Conservation (phyloP, 257 asterid species). For the Orobanche coerulescens region DNA sequence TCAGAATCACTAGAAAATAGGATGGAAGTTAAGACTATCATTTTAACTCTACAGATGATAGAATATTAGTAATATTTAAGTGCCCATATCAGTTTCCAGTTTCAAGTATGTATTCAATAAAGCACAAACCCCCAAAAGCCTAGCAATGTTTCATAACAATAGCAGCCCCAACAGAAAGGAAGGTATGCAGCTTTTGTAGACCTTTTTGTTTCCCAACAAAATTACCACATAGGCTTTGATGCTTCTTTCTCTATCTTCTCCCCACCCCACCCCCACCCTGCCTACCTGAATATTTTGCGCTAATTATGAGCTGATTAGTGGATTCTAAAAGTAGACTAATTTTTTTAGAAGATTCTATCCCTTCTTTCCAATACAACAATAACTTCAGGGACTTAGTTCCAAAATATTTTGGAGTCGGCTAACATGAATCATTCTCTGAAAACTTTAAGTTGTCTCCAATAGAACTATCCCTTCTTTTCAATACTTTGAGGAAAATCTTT, state of each 20-base stretch:
- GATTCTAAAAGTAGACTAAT: not conserved
- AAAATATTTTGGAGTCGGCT: no score
- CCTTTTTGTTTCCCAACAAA: constrained; percentile 79
- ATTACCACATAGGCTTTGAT: constrained; percentile 37
- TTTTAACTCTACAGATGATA: constrained; percentile 18
- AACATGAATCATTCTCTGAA: no score
- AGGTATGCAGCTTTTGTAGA: constrained; percentile 68
- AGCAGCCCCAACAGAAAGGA: constrained; percentile 84
- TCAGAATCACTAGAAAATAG: no score
- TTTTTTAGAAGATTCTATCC: not conserved
- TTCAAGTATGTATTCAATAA: constrained; percentile 30
- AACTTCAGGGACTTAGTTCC: no score
- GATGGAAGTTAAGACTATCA: constrained; percentile 27
- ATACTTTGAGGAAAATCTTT: no score
- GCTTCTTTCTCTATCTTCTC: constrained; percentile 11
- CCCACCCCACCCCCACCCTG: constrained; percentile 7
- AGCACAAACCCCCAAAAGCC: constrained; percentile 66
- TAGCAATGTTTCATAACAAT: constrained; percentile 27
- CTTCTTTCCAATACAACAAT: not conserved
- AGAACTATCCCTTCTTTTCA: no score
- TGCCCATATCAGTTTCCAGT: not conserved
- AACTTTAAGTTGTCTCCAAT: no score
- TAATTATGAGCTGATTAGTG: constrained; percentile 19
- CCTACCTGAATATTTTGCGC: constrained; percentile 3
- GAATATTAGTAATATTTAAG: constrained; percentile 2